These are phyloP conservation scores for Coemansia sp. DNA, from an alignment of 192 early-diverging fungal genomes.

Conservation along the genomic window DNA sequence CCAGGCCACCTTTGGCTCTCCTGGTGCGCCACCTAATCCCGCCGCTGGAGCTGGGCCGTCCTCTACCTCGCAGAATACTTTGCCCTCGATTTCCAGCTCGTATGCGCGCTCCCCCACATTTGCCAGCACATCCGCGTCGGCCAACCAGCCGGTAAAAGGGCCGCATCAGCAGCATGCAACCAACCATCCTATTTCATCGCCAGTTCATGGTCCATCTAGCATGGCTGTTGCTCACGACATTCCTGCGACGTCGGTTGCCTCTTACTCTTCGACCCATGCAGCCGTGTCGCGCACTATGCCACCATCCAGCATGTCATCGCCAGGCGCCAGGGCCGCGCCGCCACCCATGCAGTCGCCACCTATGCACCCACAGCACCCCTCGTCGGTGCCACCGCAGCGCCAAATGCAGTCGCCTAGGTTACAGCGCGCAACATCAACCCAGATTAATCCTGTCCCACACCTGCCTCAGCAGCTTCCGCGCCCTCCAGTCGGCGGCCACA, in stretches of 20 bases:
- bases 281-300: conserved; percentile 23
- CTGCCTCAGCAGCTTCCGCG: neutral
- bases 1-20: conserved; percentile 19
- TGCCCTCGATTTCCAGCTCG: conserved; percentile 27
- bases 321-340: conserved; percentile 18
- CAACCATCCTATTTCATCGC: conserved; percentile 24
- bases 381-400: conserved; percentile 37
- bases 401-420: conserved; percentile 31
- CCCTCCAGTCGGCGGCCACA: neutral
- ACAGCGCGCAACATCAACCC: conserved; percentile 35
- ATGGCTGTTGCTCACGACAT: conserved; percentile 13
- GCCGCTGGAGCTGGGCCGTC: neutral
- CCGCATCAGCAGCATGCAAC: conserved; percentile 10
- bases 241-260: neutral
- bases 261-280: conserved; percentile 20
- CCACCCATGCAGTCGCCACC: conserved; percentile 33
- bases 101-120: conserved; percentile 46
- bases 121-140: conserved; percentile 7
- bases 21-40: conserved; percentile 16
- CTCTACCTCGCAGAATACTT: neutral
- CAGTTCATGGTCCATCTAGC: conserved; percentile 12
- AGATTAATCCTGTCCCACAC: conserved; percentile 13
- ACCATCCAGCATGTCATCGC: conserved; percentile 25
- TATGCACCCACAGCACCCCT: conserved; percentile 26
- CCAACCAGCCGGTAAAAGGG: conserved; percentile 30